Evolutionary conservation across 495 filamentous ascomycete genomes (phyloP).

Genomic region (Pyrenula aspistea): DNA sequence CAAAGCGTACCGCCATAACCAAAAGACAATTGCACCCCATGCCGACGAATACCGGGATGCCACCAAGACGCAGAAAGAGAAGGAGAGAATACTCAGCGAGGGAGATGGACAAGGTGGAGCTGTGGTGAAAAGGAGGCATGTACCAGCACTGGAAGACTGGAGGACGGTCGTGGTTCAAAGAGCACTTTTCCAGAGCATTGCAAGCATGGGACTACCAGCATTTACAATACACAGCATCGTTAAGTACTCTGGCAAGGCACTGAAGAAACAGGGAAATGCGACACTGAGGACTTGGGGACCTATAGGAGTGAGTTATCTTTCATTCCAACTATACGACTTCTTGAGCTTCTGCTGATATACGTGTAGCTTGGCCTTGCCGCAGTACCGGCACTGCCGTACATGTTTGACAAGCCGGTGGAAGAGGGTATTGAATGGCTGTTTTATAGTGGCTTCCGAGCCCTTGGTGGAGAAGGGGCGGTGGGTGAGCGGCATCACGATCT

Average conservation of each 20-base stretch:
- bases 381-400: constrained; percentile 76
- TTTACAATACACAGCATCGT: constrained; percentile 93
- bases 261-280: constrained; percentile 68
- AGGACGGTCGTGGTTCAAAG: constrained; percentile 83
- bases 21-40: constrained; percentile 32
- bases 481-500: neutral
- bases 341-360: neutral
- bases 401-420: constrained; percentile 93
- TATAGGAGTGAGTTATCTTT: constrained; percentile 51
- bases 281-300: constrained; percentile 72
- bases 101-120: constrained; percentile 6
- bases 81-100: constrained; percentile 2
- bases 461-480: constrained; percentile 53
- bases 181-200: constrained; percentile 78
- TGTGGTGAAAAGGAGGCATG: constrained; percentile 25
- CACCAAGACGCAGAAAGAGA: neutral
- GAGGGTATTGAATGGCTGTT: constrained; percentile 81
- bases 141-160: constrained; percentile 84
- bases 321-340: neutral
- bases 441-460: constrained; percentile 58
- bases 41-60: constrained; percentile 32
- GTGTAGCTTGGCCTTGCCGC: constrained; percentile 62
- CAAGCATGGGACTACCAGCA: constrained; percentile 87
- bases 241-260: constrained; percentile 65
- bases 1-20: constrained; percentile 81